Evolutionary conservation across 2,329 filamentous ascomycete species (phyloP).

Genomic region (Blastomyces parvus): DNA sequence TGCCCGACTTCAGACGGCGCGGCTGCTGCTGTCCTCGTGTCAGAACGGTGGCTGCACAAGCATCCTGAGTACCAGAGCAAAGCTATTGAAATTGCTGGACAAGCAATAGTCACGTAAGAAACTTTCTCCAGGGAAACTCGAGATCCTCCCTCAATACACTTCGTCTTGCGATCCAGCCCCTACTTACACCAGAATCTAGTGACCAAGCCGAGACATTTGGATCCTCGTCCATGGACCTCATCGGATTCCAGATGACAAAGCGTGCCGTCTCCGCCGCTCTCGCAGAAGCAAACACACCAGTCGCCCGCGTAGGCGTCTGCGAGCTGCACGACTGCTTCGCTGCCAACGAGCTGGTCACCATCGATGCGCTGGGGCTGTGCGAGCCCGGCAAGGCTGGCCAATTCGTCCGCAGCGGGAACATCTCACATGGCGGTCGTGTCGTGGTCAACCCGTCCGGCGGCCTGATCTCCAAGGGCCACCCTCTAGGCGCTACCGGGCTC

Average conservation of each 20-base stretch:
- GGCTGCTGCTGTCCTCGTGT: conserved; percentile 18
- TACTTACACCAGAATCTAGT: not conserved
- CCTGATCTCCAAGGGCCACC: conserved; percentile 26
- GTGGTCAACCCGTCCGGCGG: conserved; percentile 25
- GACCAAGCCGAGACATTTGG: conserved; percentile 14
- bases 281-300: conserved; percentile 17
- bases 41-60: conserved; percentile 15
- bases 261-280: conserved; percentile 19
- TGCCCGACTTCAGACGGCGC: conserved; percentile 17
- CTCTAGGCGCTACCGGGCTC: conserved; percentile 24
- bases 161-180: not conserved
- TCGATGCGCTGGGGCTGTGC: conserved; percentile 21
- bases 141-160: not conserved
- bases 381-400: conserved; percentile 19
- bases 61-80: conserved; percentile 14
- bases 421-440: conserved; percentile 19
- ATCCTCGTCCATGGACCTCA: conserved; percentile 21
- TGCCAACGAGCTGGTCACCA: conserved; percentile 21
- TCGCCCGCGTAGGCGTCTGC: conserved; percentile 18
- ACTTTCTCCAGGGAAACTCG: not conserved
- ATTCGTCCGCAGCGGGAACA: conserved; percentile 19
- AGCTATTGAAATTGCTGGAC: conserved; percentile 19
- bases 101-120: conserved; percentile 16
- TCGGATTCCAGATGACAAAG: conserved; percentile 24
- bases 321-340: conserved; percentile 27